Percentiles rank a stretch among this genome's conserved stretches.
phyloP scores from a whole-genome alignment of 305 asterid species.

The Fraxinus paxiana region DNA sequence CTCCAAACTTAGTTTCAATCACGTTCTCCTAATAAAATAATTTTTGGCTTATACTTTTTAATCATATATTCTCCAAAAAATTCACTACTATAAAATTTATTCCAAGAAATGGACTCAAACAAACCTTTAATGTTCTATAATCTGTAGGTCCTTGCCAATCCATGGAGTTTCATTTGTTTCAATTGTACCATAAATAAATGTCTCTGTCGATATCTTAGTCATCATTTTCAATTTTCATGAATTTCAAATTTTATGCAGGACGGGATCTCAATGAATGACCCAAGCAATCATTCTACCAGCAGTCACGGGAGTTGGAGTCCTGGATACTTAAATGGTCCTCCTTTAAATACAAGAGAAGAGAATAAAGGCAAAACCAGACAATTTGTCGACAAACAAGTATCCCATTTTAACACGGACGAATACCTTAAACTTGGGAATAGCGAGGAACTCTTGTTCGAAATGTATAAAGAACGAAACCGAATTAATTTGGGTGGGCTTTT shows the following conservation, averaged over 20 bases:
- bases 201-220: not conserved
- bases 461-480: conserved; percentile 32
- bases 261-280: conserved; percentile 15
- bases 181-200: not conserved
- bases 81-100: not conserved
- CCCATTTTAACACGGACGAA: conserved; percentile 36
- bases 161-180: not conserved
- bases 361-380: conserved; percentile 11
- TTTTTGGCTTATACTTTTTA: not conserved
- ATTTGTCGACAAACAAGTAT: conserved; percentile 10
- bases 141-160: not conserved
- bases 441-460: conserved; percentile 43
- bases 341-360: not conserved
- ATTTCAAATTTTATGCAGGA: conserved; percentile 18
- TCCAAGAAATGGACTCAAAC: not conserved
- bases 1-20: not conserved
- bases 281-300: conserved; percentile 26
- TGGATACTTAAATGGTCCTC: conserved; percentile 5
- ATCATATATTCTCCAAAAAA: not conserved
- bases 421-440: conserved; percentile 19
- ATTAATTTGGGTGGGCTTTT: conserved; percentile 42
- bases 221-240: not conserved
- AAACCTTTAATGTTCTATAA: not conserved
- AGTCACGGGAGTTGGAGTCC: conserved; percentile 43
- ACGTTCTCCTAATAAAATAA: not conserved